Evolutionary conservation across 2,329 filamentous ascomycete genomes (phyloP).

Genomic region (Aspergillus sp.): DNA sequence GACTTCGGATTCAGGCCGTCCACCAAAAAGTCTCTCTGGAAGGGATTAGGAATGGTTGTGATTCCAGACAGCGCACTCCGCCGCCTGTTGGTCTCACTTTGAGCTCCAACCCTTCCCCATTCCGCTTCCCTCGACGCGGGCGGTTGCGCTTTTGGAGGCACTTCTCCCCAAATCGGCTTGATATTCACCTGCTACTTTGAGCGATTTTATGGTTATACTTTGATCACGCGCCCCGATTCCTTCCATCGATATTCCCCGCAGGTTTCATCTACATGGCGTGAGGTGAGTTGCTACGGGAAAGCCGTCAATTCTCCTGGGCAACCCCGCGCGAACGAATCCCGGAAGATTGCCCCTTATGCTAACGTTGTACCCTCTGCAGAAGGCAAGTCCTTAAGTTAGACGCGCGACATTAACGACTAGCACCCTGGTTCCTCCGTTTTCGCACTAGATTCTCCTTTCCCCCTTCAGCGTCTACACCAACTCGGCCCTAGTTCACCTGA

Average conservation of each 20-base stretch:
- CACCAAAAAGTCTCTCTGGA: constrained; percentile 9
- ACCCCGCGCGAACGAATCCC: constrained; percentile 18
- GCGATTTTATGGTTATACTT: constrained; percentile 7
- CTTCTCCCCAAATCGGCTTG: not conserved
- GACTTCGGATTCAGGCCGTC: constrained; percentile 5
- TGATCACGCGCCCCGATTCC: constrained; percentile 17
- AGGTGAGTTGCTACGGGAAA: constrained; percentile 24
- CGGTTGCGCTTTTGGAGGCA: constrained; percentile 10
- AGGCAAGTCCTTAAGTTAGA: not conserved
- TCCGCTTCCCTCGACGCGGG: constrained; percentile 20
- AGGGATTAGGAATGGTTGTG: constrained; percentile 32
- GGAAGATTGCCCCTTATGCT: constrained; percentile 4
- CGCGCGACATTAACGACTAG: constrained; percentile 1
- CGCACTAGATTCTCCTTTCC: not conserved
- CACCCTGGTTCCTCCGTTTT: not conserved
- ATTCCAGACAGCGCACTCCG: constrained; percentile 36
- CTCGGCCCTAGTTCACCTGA: constrained; percentile 8
- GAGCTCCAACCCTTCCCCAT: constrained; percentile 27
- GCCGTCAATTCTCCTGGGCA: constrained; percentile 15
- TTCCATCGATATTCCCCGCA: constrained; percentile 25
- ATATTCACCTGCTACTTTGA: not conserved
- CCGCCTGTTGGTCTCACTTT: constrained; percentile 39
- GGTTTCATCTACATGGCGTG: constrained; percentile 29
- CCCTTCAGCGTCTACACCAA: constrained; percentile 1
- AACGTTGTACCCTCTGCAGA: constrained; percentile 4